Evolutionary conservation across 768 basidiomycete genomes (phyloP).

Genomic region (Favolaschia claudopus): DNA sequence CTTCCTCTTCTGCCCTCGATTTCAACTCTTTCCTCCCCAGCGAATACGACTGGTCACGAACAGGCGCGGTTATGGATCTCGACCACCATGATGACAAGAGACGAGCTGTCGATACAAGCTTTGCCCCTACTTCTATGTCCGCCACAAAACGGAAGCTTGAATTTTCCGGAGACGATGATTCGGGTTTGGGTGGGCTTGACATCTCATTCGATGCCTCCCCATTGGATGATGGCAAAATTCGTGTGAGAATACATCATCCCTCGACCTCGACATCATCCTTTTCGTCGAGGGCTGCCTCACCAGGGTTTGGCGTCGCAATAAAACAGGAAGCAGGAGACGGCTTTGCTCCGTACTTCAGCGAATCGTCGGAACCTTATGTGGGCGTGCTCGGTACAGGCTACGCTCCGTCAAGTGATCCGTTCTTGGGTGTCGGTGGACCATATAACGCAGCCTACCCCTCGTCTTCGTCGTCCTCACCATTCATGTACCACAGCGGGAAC

Average conservation of each 20-base stretch:
- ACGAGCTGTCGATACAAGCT: conserved; percentile 40
- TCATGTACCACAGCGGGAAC: conserved; percentile 47
- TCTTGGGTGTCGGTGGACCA: conserved; percentile 63
- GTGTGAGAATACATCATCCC: conserved; percentile 71
- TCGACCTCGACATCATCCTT: conserved; percentile 56
- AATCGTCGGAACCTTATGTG: conserved; percentile 42
- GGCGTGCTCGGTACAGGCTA: conserved; percentile 15
- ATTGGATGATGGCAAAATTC: conserved; percentile 73
- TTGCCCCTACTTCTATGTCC: conserved; percentile 42
- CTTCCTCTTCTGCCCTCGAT: conserved; percentile 55
- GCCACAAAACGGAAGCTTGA: conserved; percentile 59
- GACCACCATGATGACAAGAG: conserved; percentile 49
- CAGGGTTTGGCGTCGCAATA: conserved; percentile 21
- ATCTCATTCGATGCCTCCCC: conserved; percentile 77
- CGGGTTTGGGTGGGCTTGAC: conserved; percentile 64
- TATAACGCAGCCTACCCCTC: conserved; percentile 45
- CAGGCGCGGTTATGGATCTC: conserved; percentile 54
- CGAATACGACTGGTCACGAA: conserved; percentile 64
- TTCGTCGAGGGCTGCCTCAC: conserved; percentile 48
- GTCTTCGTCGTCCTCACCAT: conserved; percentile 44
- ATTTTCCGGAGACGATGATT: conserved; percentile 63
- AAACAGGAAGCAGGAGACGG: conserved; percentile 32
- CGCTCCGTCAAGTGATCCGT: conserved; percentile 56
- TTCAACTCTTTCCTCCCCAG: conserved; percentile 55
- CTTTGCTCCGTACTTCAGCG: conserved; percentile 29